Conservation (phyloP, 2,329 filamentous ascomycete species). For the Colletotrichum sp. region DNA sequence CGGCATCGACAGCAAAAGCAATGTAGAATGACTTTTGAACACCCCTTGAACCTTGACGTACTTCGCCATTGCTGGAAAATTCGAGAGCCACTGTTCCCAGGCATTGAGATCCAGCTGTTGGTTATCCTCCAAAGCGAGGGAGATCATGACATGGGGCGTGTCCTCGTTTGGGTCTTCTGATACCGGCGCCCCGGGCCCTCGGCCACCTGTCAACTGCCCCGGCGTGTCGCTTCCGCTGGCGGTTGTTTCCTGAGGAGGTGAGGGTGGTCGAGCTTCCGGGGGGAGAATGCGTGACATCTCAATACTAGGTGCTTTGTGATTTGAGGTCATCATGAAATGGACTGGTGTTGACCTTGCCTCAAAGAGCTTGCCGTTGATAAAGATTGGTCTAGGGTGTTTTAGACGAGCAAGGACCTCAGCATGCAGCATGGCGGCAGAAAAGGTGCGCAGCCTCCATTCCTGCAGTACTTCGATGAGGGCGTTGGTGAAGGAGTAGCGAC, state of each 20-base stretch:
- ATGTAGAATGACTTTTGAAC: constrained; percentile 65
- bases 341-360: constrained; percentile 63
- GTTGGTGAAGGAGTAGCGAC: constrained; percentile 63
- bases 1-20: constrained; percentile 61
- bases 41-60: constrained; percentile 65
- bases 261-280: constrained; percentile 36
- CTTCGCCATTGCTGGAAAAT: constrained; percentile 61
- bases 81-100: constrained; percentile 62
- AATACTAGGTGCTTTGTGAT: constrained; percentile 63
- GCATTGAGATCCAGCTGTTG: constrained; percentile 61
- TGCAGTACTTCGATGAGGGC: constrained; percentile 63
- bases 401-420: constrained; percentile 63
- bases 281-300: constrained; percentile 51
- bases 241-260: constrained; percentile 34
- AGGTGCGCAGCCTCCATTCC: constrained; percentile 59
- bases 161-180: constrained; percentile 54
- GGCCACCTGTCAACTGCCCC: background rate
- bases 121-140: constrained; percentile 61
- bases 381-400: constrained; percentile 62
- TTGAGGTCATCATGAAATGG: constrained; percentile 67
- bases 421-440: constrained; percentile 65
- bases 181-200: constrained; percentile 7
- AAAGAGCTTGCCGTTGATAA: constrained; percentile 61
- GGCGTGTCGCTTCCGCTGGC: background rate
- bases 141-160: constrained; percentile 65